A percentile compares a stretch with the other conserved stretches of the same genome.
phyloP scores from a whole-genome alignment of 345 rosid species.

The Noccaea caerulescens region DNA sequence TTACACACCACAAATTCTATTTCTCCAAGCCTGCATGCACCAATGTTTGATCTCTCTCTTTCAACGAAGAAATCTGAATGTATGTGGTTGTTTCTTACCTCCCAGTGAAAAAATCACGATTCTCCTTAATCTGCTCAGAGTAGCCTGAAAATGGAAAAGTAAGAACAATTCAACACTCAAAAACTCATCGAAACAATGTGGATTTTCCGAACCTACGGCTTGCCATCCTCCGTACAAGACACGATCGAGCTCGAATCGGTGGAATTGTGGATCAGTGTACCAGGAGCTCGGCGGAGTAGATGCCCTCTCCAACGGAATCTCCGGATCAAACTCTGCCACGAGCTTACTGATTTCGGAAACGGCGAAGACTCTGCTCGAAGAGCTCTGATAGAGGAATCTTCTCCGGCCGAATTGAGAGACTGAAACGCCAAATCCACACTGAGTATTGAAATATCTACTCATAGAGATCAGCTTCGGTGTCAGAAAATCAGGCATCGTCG shows the following conservation, averaged over 20 bases:
- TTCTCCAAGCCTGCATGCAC: conserved; percentile 72
- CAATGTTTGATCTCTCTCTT: conserved; percentile 3
- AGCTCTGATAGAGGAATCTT: neutral
- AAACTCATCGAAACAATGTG: neutral
- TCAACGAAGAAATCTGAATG: neutral
- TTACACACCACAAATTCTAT: conserved; percentile 79
- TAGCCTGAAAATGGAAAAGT: conserved; percentile 51
- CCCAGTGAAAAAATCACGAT: conserved; percentile 77
- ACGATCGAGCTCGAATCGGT: conserved; percentile 60
- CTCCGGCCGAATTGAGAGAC: conserved; percentile 12
- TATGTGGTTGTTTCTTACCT: conserved; percentile 47
- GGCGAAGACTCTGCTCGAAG: conserved; percentile 30
- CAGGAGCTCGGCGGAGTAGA: conserved; percentile 81
- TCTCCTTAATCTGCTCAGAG: conserved; percentile 68
- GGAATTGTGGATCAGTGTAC: conserved; percentile 72
- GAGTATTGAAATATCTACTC: neutral
- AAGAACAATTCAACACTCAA: neutral
- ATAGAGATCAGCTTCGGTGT: conserved; percentile 1
- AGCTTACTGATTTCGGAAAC: conserved; percentile 30
- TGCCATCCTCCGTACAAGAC: conserved; percentile 90
- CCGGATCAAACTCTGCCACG: conserved; percentile 62
- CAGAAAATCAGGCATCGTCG: conserved; percentile 2
- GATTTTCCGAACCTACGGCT: conserved; percentile 59
- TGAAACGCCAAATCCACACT: neutral
- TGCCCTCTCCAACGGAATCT: conserved; percentile 70